A percentile compares a stretch with the other conserved stretches of the same genome.
phyloP scores from a whole-genome alignment of 306 rosid genomes.

The Vigna nakashimae region DNA sequence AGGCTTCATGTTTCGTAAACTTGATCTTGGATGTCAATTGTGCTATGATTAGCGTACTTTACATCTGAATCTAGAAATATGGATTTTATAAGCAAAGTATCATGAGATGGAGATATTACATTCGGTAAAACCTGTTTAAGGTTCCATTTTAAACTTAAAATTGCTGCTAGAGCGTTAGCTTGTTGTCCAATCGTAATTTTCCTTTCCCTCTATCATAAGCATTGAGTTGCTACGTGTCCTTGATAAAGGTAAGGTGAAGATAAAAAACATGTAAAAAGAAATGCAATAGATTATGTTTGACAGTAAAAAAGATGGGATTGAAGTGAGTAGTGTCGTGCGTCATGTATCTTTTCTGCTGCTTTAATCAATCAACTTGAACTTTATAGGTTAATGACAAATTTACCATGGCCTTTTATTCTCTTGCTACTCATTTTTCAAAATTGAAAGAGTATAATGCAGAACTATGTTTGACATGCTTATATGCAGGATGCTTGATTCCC shows the following conservation, averaged over 20 bases:
- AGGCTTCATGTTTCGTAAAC: constrained; percentile 5
- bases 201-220: not conserved
- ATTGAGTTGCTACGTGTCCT: constrained; percentile 19
- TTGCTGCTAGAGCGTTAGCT: constrained; percentile 13
- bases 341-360: constrained; percentile 16
- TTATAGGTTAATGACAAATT: constrained; percentile 26
- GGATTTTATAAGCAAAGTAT: not conserved
- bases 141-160: not conserved
- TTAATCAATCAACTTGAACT: constrained; percentile 14
- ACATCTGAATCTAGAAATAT: constrained; percentile 21
- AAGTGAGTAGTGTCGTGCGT: not conserved
- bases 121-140: constrained; percentile 13
- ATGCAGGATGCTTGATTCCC: constrained; percentile 14
- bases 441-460: not conserved
- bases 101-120: constrained; percentile 26
- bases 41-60: constrained; percentile 17
- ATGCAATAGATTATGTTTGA: constrained; percentile 1
- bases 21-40: constrained; percentile 3
- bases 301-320: not conserved
- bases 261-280: not conserved
- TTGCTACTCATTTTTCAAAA: constrained; percentile 17
- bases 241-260: not conserved
- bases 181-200: not conserved
- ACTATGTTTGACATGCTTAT: constrained; percentile 23
- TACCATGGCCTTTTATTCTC: not conserved